Evolutionary conservation across 192 early-diverging fungal genomes (phyloP).

Genomic region (Gryganskiella cystojenkinii): DNA sequence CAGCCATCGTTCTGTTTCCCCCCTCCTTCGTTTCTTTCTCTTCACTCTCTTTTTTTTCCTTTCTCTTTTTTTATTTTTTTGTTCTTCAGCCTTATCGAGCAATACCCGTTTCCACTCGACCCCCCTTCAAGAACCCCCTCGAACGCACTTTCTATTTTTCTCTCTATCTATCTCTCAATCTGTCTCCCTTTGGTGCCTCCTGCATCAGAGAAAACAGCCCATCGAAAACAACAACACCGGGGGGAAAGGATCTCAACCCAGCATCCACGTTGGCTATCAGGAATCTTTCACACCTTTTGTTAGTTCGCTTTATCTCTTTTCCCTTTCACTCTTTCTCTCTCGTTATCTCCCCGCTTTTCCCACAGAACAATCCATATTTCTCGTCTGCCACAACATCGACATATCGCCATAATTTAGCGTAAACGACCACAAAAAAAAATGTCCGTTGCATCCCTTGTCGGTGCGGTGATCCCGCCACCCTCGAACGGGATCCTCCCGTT

Average conservation of each 20-base stretch:
- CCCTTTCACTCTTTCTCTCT: not conserved
- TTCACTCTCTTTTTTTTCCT: not conserved
- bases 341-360: not conserved
- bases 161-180: no score
- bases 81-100: slow-evolving; percentile 4
- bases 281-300: not conserved
- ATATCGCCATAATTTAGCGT: no score
- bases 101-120: not conserved
- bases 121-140: not conserved
- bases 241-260: no score
- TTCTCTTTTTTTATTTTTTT: not conserved
- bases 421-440: no score
- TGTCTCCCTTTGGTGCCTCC: no score
- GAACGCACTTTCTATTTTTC: not conserved
- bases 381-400: not conserved
- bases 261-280: no score
- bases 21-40: not conserved
- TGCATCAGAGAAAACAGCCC: no score
- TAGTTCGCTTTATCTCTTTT: slow-evolving; percentile 1
- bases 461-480: not conserved
- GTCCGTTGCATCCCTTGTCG: no score
- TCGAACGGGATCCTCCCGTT: not conserved
- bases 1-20: not conserved
- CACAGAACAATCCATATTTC: not conserved
- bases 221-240: no score